Evolutionary conservation across 495 filamentous ascomycete genomes (phyloP).

Genomic region (Aspergillus heteromorphus): DNA sequence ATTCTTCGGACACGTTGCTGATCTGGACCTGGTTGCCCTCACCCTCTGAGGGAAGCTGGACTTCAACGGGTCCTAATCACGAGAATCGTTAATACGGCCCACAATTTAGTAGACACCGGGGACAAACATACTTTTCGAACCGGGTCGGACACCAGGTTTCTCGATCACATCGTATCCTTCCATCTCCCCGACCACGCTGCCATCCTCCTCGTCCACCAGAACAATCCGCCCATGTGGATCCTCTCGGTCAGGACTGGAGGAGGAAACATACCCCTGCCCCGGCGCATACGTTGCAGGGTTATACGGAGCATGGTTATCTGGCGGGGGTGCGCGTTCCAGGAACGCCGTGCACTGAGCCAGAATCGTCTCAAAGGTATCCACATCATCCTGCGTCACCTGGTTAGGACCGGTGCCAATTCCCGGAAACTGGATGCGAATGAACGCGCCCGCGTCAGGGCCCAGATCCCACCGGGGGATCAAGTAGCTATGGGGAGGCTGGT

Average conservation of each 20-base stretch:
- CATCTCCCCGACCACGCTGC: constrained; percentile 88
- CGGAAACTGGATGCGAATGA: constrained; percentile 87
- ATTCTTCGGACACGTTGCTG: constrained; percentile 71
- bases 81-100: constrained; percentile 8
- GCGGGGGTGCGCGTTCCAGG: constrained; percentile 66
- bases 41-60: constrained; percentile 72
- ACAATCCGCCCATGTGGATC: constrained; percentile 54
- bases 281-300: constrained; percentile 76
- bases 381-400: constrained; percentile 77
- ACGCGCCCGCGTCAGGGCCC: constrained; percentile 78
- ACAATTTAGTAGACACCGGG: neutral
- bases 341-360: constrained; percentile 94
- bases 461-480: constrained; percentile 91
- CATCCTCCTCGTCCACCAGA: constrained; percentile 92
- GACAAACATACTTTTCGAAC: constrained; percentile 81
- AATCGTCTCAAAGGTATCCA: constrained; percentile 96
- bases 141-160: constrained; percentile 62
- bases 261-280: constrained; percentile 66
- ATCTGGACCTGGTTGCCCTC: constrained; percentile 64
- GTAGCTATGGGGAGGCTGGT: constrained; percentile 83
- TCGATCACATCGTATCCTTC: constrained; percentile 80
- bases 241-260: constrained; percentile 8
- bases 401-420: constrained; percentile 55
- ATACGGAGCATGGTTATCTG: constrained; percentile 53
- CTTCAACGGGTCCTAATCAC: constrained; percentile 79